Percentiles rank a stretch among this genome's conserved stretches.
phyloP scores from a whole-genome alignment of 2,329 filamentous ascomycete genomes.

The Alternaria metachromatica region DNA sequence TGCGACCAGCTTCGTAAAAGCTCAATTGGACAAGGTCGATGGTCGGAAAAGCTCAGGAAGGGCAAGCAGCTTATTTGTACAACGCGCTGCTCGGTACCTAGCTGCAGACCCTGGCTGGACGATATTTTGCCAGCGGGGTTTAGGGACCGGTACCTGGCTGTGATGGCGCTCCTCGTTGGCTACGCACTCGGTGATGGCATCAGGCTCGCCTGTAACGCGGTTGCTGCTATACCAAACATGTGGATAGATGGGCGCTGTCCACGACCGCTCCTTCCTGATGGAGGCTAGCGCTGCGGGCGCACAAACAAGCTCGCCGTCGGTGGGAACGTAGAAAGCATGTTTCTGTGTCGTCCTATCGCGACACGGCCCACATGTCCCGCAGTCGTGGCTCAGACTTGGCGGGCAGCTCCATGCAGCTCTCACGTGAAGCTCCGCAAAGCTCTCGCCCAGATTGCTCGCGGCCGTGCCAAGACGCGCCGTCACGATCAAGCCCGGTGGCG shows the following conservation, averaged over 20 bases:
- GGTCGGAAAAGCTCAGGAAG: slow-evolving; percentile 16
- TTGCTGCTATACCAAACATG: slow-evolving; percentile 15
- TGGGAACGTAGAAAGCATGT: slow-evolving; percentile 32
- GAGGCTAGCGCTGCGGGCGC: slow-evolving; percentile 18
- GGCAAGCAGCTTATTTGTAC: slow-evolving; percentile 35
- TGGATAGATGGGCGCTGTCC: slow-evolving; percentile 10
- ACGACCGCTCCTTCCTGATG: slow-evolving; percentile 31
- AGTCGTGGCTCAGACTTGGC: slow-evolving; percentile 25
- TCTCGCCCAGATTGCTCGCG: slow-evolving; percentile 21
- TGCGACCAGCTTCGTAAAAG: slow-evolving; percentile 33
- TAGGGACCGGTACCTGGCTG: slow-evolving; percentile 17
- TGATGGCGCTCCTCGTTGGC: slow-evolving; percentile 9
- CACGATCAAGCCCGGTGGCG: slow-evolving; percentile 3
- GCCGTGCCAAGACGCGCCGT: slow-evolving; percentile 4
- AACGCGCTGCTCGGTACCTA: slow-evolving; percentile 10
- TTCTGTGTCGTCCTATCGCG: slow-evolving; percentile 26
- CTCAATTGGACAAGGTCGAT: slow-evolving; percentile 37
- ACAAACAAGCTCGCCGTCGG: slow-evolving; percentile 34
- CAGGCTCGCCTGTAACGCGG: slow-evolving; percentile 13
- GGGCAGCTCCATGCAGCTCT: slow-evolving; percentile 6
- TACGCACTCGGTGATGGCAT: slow-evolving; percentile 24
- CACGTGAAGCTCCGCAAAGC: slow-evolving; percentile 8
- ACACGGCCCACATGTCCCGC: slow-evolving; percentile 20
- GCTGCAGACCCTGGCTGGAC: slow-evolving; percentile 1
- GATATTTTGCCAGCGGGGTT: slow-evolving; percentile 18